Evolutionary conservation across 495 filamentous ascomycete species (phyloP).

Genomic region (Penicillium cataractarum): DNA sequence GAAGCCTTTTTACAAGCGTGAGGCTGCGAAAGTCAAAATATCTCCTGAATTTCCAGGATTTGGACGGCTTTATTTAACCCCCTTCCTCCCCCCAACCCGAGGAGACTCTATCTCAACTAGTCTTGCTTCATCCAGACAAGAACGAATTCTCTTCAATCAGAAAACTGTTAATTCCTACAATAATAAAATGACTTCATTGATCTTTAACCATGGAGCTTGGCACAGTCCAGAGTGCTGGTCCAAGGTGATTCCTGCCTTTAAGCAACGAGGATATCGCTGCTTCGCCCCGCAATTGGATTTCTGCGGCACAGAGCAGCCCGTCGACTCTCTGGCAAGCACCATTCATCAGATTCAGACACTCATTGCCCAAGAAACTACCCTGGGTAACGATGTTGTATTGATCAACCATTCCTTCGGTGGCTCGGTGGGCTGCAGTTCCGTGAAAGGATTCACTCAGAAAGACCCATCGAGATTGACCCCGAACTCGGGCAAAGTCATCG

Average conservation of each 20-base stretch:
- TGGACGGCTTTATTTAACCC: background rate
- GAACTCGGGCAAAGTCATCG: background rate
- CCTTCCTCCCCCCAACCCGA: background rate
- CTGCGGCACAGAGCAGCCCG: conserved; percentile 11
- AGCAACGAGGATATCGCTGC: conserved; percentile 13
- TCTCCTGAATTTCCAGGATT: background rate
- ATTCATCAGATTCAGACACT: background rate
- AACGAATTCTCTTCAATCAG: background rate
- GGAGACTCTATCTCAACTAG: background rate
- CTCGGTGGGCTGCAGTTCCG: background rate
- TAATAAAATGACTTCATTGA: background rate
- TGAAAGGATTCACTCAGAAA: background rate
- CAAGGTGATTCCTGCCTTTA: background rate
- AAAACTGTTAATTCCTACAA: background rate
- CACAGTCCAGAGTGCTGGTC: background rate
- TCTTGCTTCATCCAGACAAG: background rate
- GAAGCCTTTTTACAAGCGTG: background rate
- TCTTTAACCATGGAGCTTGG: background rate
- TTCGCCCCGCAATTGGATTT: conserved; percentile 13
- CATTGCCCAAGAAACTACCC: background rate
- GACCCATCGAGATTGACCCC: background rate
- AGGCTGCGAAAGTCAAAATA: background rate
- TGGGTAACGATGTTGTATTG: background rate
- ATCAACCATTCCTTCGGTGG: background rate
- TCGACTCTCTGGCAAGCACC: conserved; percentile 6